Percentiles rank a stretch among this genome's conserved stretches.
phyloP scores from a whole-genome alignment of 164 flowering plant species.

The Sedum album region DNA sequence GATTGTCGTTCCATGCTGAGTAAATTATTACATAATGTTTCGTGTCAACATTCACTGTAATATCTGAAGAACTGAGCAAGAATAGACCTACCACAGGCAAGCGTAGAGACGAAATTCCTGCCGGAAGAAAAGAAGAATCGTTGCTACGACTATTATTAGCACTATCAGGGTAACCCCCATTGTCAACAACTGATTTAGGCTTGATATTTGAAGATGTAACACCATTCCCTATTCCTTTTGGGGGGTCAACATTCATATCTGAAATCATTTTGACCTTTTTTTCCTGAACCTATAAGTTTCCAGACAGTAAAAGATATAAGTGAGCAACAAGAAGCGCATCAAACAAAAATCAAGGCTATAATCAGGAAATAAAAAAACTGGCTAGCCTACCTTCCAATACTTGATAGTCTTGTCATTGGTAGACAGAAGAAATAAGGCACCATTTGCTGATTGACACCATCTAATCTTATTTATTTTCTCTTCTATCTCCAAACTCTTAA shows the following conservation, averaged over 20 bases:
- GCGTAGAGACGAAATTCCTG: slow-evolving; percentile 68
- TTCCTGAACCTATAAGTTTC: slow-evolving; percentile 77
- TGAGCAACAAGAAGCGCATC: not conserved
- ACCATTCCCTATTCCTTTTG: slow-evolving; percentile 57
- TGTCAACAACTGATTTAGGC: slow-evolving; percentile 41
- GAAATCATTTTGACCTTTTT: slow-evolving; percentile 83
- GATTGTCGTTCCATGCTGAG: not conserved
- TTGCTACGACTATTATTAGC: slow-evolving; percentile 34
- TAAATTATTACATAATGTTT: not conserved
- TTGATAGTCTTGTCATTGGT: slow-evolving; percentile 98
- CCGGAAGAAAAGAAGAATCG: slow-evolving; percentile 61
- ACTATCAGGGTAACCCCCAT: slow-evolving; percentile 60
- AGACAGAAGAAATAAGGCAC: slow-evolving; percentile 88
- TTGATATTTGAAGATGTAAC: slow-evolving; percentile 59
- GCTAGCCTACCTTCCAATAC: slow-evolving; percentile 75
- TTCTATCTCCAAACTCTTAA: slow-evolving; percentile 98
- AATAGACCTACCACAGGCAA: slow-evolving; percentile 94
- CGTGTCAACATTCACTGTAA: not conserved
- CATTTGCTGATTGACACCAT: slow-evolving; percentile 97
- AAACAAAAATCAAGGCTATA: not conserved
- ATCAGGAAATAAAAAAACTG: not conserved
- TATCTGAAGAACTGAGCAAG: slow-evolving; percentile 8
- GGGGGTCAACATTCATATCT: slow-evolving; percentile 76
- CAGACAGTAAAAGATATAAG: slow-evolving; percentile 3
- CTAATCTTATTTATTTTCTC: slow-evolving; percentile 98